Evolutionary conservation across 352 stramenopile species (phyloP).

Genomic region (Phytopythium aichiense): DNA sequence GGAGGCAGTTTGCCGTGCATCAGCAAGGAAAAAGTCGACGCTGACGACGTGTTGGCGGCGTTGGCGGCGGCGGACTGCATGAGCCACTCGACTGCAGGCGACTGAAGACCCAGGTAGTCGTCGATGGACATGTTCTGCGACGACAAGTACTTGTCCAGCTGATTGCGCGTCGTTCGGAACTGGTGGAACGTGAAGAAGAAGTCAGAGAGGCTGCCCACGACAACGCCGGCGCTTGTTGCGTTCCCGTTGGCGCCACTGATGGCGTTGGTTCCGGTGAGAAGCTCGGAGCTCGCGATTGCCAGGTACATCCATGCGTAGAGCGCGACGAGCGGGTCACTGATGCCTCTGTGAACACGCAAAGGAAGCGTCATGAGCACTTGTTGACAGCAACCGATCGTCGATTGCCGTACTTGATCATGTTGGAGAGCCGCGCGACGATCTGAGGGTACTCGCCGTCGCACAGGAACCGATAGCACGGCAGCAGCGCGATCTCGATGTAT

Average conservation of each 20-base stretch:
- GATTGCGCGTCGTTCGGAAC: conserved; percentile 39
- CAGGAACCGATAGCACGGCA: conserved; percentile 89
- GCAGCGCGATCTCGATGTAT: conserved; percentile 86
- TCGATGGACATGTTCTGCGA: conserved; percentile 47
- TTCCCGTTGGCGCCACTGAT: conserved; percentile 5
- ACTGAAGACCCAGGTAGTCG: conserved; percentile 78
- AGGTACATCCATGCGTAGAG: conserved; percentile 87
- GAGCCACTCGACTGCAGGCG: conserved; percentile 86
- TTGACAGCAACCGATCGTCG: neutral
- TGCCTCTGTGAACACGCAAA: conserved; percentile 39
- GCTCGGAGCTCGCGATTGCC: conserved; percentile 55
- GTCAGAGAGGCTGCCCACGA: conserved; percentile 84
- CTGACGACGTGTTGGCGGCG: conserved; percentile 11
- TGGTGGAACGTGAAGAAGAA: conserved; percentile 86
- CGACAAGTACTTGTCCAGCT: conserved; percentile 47
- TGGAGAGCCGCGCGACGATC: conserved; percentile 77
- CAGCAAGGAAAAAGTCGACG: neutral
- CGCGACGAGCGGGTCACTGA: conserved; percentile 86
- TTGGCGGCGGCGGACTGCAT: conserved; percentile 60
- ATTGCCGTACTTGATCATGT: conserved; percentile 80
- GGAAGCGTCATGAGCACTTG: conserved; percentile 3
- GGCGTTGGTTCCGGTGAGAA: conserved; percentile 19
- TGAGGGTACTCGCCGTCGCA: conserved; percentile 86
- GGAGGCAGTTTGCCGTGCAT: conserved; percentile 6
- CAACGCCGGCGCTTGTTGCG: conserved; percentile 30